These are phyloP conservation scores for Hevea brasiliensis DNA, from an alignment of 345 rosid species.

Conservation along the genomic window DNA sequence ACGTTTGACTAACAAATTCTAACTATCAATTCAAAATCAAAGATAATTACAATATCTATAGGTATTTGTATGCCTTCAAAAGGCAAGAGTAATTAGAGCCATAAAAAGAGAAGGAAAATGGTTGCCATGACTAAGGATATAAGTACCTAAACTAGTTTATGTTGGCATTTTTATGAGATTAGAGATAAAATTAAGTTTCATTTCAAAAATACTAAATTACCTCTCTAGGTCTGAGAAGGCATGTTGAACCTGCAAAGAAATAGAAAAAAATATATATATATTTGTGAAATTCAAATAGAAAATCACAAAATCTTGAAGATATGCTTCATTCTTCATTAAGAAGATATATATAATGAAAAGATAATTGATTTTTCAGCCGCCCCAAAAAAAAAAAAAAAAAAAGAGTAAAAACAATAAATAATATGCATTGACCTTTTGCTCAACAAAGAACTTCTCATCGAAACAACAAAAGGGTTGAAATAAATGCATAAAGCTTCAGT, in stretches of 20 bases:
- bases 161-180: neutral
- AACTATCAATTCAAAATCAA: neutral
- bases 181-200: neutral
- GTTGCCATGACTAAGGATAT: too few relatives aligned
- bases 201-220: constrained; percentile 24
- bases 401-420: neutral
- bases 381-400: too few relatives aligned
- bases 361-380: neutral
- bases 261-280: neutral
- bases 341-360: neutral
- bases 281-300: neutral
- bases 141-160: neutral
- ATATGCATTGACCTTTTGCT: neutral
- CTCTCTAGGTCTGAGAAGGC: constrained; percentile 66
- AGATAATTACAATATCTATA: neutral
- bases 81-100: constrained; percentile 1
- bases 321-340: neutral
- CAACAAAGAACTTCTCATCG: neutral
- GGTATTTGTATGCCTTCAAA: neutral
- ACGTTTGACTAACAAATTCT: too few relatives aligned
- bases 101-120: neutral
- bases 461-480: neutral
- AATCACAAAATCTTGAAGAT: neutral
- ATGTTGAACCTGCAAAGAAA: constrained; percentile 51
- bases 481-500: neutral